Evolutionary conservation across 371 early-diverging fungal genomes (phyloP), one percentile per base, ranked within the genome.

Genomic region (Aphelidium insulamus): DNA sequence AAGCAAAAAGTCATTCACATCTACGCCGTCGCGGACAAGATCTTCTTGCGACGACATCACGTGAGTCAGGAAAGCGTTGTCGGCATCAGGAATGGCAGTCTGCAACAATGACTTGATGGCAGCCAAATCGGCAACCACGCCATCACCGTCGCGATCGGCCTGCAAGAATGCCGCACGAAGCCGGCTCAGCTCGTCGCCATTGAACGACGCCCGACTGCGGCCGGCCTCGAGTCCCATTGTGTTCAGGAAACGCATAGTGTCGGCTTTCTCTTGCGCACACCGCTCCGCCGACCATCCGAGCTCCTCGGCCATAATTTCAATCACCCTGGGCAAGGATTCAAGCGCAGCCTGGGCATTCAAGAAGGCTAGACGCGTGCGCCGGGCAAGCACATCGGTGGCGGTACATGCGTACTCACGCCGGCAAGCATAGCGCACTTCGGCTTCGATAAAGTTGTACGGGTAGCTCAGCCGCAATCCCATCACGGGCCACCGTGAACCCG

Each of bases 341-440:
- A 69, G 53, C 9, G 97, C 83, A 20, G 90, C 92, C 40, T 76
- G 72, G 12, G 92, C 81, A 52, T 94, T 86, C 40, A 95, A 63
- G 65, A 91, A 94, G 2, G 94, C 82, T 21, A 97, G 63, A 18
- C 95, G 74, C 19, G 78, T 75, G 34, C 99, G 81, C 28, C 95
- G 79, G 18, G 77, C 90, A 20, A 98, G 49, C 15, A 97, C 86
- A 57, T 98, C 92, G 41, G 86, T 80, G 7, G 76, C 77, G 15
- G 79, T 88, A 46, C 79, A 64, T 3, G 97, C 99, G 49, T 79
- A 82, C 57, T 98, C 99, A 48, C 80, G 59, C 40, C 76, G 70
- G 30, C 77, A 73, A 16, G 86, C 79, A 49, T 95, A 97, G 9
- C 82, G 68, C 8, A 97, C 75, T 58, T 98, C 99, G 21, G 91